Conservation (phyloP, 2,329 filamentous ascomycete genomes). For the Shiraia bambusicola region DNA sequence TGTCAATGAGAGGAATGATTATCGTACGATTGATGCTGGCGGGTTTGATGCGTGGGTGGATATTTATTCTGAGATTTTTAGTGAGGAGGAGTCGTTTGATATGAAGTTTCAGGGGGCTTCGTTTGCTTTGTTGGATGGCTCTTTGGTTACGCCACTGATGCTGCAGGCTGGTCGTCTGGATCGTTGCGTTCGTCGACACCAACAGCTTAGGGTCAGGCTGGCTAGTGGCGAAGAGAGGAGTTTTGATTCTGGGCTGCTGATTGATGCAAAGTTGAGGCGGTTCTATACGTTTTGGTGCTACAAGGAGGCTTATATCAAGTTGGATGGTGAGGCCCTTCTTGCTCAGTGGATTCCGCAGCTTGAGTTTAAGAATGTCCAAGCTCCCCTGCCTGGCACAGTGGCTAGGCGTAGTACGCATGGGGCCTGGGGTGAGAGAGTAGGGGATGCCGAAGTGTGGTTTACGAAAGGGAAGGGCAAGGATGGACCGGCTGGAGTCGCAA, state of each 20-base stretch:
- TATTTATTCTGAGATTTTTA: conserved; percentile 71
- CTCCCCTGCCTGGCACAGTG: conserved; percentile 45
- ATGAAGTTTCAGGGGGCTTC: conserved; percentile 59
- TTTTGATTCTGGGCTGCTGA: conserved; percentile 50
- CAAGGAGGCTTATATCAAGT: conserved; percentile 80
- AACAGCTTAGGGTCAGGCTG: conserved; percentile 43
- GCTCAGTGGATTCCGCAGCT: conserved; percentile 71
- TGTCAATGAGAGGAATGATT: conserved; percentile 66
- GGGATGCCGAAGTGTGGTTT: conserved; percentile 54
- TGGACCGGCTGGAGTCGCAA: conserved; percentile 6
- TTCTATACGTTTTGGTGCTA: conserved; percentile 81
- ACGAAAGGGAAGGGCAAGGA: conserved; percentile 39
- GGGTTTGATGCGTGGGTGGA: conserved; percentile 70
- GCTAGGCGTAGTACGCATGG: conserved; percentile 48
- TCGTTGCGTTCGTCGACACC: conserved; percentile 44
- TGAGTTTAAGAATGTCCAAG: conserved; percentile 66
- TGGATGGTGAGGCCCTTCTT: conserved; percentile 75
- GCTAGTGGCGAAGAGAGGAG: conserved; percentile 37
- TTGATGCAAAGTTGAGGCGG: conserved; percentile 64
- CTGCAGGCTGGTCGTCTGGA: conserved; percentile 46
- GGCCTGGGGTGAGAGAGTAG: conserved; percentile 50
- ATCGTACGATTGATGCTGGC: conserved; percentile 59
- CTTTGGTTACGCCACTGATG: conserved; percentile 41
- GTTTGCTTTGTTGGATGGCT: conserved; percentile 50
- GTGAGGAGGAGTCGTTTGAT: conserved; percentile 60